Base-by-base conservation (phyloP, 257 asterid species). In the Striga asiatica region DNA sequence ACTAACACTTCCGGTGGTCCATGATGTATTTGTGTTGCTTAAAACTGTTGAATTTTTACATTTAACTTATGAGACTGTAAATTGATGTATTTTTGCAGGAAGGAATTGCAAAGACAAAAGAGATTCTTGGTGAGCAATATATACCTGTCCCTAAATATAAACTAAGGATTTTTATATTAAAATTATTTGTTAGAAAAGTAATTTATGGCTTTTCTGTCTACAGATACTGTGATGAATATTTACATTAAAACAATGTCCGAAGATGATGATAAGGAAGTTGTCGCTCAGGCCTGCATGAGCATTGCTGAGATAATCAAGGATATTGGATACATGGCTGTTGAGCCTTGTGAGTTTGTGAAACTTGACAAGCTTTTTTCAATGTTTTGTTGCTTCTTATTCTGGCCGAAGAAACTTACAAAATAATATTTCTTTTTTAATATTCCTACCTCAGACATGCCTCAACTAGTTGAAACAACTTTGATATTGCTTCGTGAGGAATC, bases 261-360 rank as follows among this genome's bases (percentile, higher is more conserved):
- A 53, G 95, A 92, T 66, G 99, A 88, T 55, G 99, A 88, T 75
- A 84, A 84, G 78, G 99, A 88, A 78, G 97, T 88, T 60, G 99
- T 88, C 71, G 95, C 99, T 65, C 95, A 88, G 74, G 93, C 97
- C 66, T 92, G 99, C 76, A 75, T 69, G 69, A 74, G 94, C 65
- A 63, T 82, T 32, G 94, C 86, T 67, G 99, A 92, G 65, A 83
- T 92, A 60, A 65, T 79, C 46, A 84, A 75, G 51, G 99, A 88
- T 67, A 71, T 84, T 66, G 95, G 95, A 55, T 88, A 77, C 74
- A 35, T 81, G 62, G 89, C 91, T 50, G 77, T 92, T 69, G 97
- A 92, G 67, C 88, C 94, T 67, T 84, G 98, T 91, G 70, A 80
- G 98, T 66, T n/a, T 50, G 24, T 63, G 59, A 65, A 73, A 49